These are phyloP conservation scores for Heliamphora exappendiculata DNA, from an alignment of 148 eudicot genomes.

Conservation along the genomic window DNA sequence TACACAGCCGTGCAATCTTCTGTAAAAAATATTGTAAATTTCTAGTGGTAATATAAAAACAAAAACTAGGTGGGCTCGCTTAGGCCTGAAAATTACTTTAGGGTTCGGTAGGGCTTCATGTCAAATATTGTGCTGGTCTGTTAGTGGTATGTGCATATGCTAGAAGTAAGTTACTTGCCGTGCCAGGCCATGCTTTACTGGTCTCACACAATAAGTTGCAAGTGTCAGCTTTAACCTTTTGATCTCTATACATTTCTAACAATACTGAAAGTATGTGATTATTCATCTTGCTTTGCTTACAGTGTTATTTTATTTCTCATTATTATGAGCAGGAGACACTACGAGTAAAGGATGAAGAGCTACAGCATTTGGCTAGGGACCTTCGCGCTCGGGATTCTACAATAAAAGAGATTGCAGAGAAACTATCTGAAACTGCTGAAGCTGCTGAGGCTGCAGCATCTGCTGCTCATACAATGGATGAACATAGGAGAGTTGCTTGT, in stretches of 20 bases:
- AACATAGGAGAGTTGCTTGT: conserved; percentile 79
- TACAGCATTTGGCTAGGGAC: conserved; percentile 83
- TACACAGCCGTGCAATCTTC: background rate
- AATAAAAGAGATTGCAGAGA: conserved; percentile 78
- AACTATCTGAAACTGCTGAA: conserved; percentile 87
- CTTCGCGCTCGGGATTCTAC: conserved; percentile 87
- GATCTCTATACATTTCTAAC: background rate
- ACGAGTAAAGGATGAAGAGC: conserved; percentile 89
- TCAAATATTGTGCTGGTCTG: background rate
- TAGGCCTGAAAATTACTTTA: background rate
- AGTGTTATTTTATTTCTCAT: background rate
- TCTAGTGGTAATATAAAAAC: background rate
- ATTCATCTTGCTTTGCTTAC: background rate
- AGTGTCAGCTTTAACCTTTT: background rate
- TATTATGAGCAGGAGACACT: conserved; percentile 62
- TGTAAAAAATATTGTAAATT: background rate
- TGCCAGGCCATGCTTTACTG: background rate
- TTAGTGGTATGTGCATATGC: background rate
- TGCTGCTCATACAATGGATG: conserved; percentile 95
- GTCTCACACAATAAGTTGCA: background rate
- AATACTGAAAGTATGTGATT: background rate
- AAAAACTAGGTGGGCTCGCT: background rate
- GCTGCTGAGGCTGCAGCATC: conserved; percentile 95
- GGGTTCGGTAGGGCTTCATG: background rate
- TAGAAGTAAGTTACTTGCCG: background rate